Base-by-base conservation (phyloP, 2,329 filamentous ascomycete genomes). In the Fusarium fracticaudum region DNA sequence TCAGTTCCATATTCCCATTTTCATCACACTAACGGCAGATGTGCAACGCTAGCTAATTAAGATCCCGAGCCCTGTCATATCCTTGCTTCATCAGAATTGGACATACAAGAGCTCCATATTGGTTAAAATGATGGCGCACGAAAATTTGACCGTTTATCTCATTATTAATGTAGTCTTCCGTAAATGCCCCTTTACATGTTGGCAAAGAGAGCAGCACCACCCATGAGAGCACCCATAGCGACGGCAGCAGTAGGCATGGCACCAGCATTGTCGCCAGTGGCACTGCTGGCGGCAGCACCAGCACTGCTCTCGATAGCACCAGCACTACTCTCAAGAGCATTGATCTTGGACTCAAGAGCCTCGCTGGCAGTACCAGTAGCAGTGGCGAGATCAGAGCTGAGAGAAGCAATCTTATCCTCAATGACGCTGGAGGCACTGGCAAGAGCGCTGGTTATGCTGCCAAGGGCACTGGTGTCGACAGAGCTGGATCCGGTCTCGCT, bases 211-310 rank as follows among this genome's bases (percentile, higher is more conserved):
- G 84, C 86, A 7, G 84, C 85, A 74, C 85, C 86, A 31, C 85
- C 86, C 55, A 87, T 79, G 66, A 87, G 80, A 31, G 85, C 86
- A 38, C 85, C 85, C 53, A 87, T 78, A 26, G 83, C 85, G 47
- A 87, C 73, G 35, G 82, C 85, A 35, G 81, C 86, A 22, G 85
- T 86, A 70, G 81, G 82, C 63, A 78, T 76, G 51, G 82, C 78
- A 54, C 78, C 81, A 12, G 81, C 81, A 63, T 77, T 72, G 60
- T 76, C 69, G 51, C 73, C 72, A 47, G 69, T 72, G 37, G 75
- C 75, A 33, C 60, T 71, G 64, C 58, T 70, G 35, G 48, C 67
- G 26, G 60, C 64, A 20, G 60, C 58, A 63, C 62, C 59, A 44
- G 68, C 38, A n/a, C 64, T 76, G 26, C 37, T 51, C 35, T 35